phyloP scores from a whole-genome alignment of 177 flowering plant species.

The Tripterygium wilfordii region DNA sequence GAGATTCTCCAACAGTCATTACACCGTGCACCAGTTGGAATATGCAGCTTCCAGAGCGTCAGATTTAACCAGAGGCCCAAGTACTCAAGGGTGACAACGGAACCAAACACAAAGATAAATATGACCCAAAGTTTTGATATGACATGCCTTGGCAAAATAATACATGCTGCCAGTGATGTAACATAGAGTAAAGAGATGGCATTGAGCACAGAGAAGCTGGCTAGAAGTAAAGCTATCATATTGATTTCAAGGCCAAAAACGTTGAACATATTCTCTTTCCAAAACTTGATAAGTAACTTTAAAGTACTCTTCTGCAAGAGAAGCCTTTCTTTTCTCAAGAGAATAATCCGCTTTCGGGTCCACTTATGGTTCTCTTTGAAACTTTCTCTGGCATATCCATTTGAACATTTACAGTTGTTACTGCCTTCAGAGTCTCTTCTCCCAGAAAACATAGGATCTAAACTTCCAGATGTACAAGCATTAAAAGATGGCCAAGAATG shows the following conservation, averaged over 20 bases:
- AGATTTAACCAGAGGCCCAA: conserved; percentile 59
- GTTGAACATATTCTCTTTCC: conserved; percentile 88
- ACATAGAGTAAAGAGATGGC: conserved; percentile 76
- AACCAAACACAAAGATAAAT: conserved; percentile 67
- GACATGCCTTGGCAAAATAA: conserved; percentile 55
- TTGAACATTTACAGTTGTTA: conserved; percentile 36
- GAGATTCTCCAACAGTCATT: conserved; percentile 85
- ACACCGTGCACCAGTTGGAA: conserved; percentile 39
- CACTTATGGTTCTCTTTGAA: conserved; percentile 71
- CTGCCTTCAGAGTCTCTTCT: conserved; percentile 31
- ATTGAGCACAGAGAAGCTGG: conserved; percentile 85
- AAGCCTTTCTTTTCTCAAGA: conserved; percentile 75
- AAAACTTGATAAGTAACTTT: conserved; percentile 67
- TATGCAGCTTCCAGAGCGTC: conserved; percentile 24
- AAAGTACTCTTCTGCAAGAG: conserved; percentile 69
- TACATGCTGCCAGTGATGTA: conserved; percentile 73
- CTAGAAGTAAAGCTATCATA: conserved; percentile 86
- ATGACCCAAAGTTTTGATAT: conserved; percentile 79
- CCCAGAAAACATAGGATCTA: conserved; percentile 25
- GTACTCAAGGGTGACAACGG: conserved; percentile 70
- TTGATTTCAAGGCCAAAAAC: conserved; percentile 94
- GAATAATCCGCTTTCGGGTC: conserved; percentile 62
- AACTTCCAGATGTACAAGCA: conserved; percentile 20
- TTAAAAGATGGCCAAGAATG: conserved; percentile 47
- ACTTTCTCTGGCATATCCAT: conserved; percentile 63